phyloP scores from a whole-genome alignment of 2,329 filamentous ascomycete genomes.

The Hypoxylon sp. region DNA sequence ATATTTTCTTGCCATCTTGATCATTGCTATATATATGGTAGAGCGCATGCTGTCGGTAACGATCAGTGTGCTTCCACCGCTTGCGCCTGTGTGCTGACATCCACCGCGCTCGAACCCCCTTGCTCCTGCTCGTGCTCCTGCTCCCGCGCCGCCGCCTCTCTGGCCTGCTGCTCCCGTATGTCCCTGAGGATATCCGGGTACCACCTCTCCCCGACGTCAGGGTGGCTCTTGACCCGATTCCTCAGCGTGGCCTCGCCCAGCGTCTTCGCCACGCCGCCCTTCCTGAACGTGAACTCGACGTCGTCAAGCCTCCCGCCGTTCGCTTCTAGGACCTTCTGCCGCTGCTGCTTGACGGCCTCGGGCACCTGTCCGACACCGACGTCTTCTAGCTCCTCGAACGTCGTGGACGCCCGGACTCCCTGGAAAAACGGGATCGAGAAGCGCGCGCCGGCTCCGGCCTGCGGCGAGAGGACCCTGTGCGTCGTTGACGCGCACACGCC shows the following conservation, averaged over 20 bases:
- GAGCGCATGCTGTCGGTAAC: neutral
- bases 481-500: constrained; percentile 87
- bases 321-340: constrained; percentile 67
- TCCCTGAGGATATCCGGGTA: constrained; percentile 73
- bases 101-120: constrained; percentile 35
- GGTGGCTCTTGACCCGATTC: constrained; percentile 88
- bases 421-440: constrained; percentile 92
- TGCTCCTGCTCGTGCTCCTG: constrained; percentile 28
- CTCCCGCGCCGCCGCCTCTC: constrained; percentile 51
- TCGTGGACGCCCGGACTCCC: constrained; percentile 82
- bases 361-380: constrained; percentile 71
- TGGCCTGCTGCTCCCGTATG: constrained; percentile 70
- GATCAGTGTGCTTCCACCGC: constrained; percentile 57
- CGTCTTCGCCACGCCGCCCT: constrained; percentile 73
- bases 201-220: constrained; percentile 86
- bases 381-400: constrained; percentile 80
- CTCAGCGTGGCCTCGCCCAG: constrained; percentile 86
- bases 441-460: constrained; percentile 75
- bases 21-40: constrained; percentile 4
- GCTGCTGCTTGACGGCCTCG: constrained; percentile 70
- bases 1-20: constrained; percentile 9
- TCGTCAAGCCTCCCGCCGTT: constrained; percentile 74
- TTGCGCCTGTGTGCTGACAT: constrained; percentile 44
- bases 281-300: constrained; percentile 88
- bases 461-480: constrained; percentile 83